phyloP scores from a whole-genome alignment of 331 rosid species.

The Prunus yedoensis region DNA sequence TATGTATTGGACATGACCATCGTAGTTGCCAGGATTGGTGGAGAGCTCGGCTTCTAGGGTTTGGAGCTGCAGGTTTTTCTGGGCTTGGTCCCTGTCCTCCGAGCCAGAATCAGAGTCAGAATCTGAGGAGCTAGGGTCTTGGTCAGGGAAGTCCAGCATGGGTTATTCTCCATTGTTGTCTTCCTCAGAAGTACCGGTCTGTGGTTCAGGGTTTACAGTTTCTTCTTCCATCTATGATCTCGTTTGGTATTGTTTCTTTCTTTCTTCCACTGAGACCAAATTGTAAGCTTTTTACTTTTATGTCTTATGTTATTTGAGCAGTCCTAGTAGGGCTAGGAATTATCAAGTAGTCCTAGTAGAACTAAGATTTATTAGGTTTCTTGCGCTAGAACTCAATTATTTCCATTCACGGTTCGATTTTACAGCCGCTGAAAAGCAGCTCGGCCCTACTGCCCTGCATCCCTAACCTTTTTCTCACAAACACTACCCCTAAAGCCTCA shows the following conservation, averaged over 20 bases:
- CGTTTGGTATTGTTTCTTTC: too few species aligned
- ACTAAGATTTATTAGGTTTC: too few species aligned
- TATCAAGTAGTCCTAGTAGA: too few species aligned
- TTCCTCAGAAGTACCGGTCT: not conserved
- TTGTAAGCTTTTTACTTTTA: not conserved
- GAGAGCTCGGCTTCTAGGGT: slow-evolving; percentile 58
- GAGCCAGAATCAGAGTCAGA: slow-evolving; percentile 41
- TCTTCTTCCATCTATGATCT: slow-evolving; percentile 41
- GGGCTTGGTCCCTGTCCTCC: slow-evolving; percentile 55
- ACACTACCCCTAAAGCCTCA: not conserved
- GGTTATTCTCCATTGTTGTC: slow-evolving; percentile 30
- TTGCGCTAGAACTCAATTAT: not conserved
- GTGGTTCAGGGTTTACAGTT: slow-evolving; percentile 30
- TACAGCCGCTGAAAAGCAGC: too few species aligned
- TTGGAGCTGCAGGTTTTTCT: slow-evolving; percentile 55
- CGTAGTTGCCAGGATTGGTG: slow-evolving; percentile 45
- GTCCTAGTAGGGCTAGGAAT: too few species aligned
- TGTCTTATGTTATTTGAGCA: not conserved
- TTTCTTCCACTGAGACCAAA: not conserved
- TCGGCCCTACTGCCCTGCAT: too few species aligned
- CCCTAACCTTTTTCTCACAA: not conserved
- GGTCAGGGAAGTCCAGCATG: slow-evolving; percentile 34
- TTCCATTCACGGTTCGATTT: not conserved
- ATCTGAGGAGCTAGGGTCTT: slow-evolving; percentile 27
- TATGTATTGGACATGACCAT: slow-evolving; percentile 54